Evolutionary conservation across 2,329 filamentous ascomycete genomes (phyloP), one percentile per base, ranked within the genome.

Genomic region (Ampelomyces quisqualis): DNA sequence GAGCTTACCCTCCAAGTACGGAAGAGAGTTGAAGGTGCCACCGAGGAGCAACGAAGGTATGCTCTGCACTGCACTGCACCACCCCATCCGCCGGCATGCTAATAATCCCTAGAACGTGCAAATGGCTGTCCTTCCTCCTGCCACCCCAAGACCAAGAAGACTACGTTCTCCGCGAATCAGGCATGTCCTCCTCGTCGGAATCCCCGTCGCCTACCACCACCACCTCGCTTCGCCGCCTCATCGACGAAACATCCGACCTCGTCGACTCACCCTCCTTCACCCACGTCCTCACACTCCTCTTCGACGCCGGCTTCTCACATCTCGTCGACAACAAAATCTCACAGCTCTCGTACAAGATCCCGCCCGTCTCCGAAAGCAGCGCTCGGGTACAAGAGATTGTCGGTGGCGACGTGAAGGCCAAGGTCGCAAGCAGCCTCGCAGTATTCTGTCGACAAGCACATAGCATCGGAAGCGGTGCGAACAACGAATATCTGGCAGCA

Each of bases 181-280:
- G 90, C 39, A 88, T 95, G 59, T 74, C 75, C 51, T 73, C 58
- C 30, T 69, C 60, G 48, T 68, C 58, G 17, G 60, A 51, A 34
- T 55, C 53, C 43, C 40, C 62, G 23, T 70, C 77, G 0, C 17
- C 69, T 61, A 47, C 63, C 59, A 38, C 70, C 66, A 67, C 74
- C 20, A 65, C 76, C 5, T 80, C 83, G 1, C 80, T 98, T 40
- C 83, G 91, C 40, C 85, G 87, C 43, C 79, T 98, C 14, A 80
- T 98, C 1, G 91, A 98, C 65, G 93, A 98, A 73, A 97, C 93
- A 2, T 88, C 91, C 26, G 93, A 98, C 65, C 79, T 98, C 17
- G 85, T 97, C 62, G 93, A 98, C 63, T 96, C 93, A 1, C 93
- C 93, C 0, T 81, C 88, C 23, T 97, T 97, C 70, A 80, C 84